phyloP scores from a whole-genome alignment of 73 alveolate genomes.

The Stentor roeselii region DNA sequence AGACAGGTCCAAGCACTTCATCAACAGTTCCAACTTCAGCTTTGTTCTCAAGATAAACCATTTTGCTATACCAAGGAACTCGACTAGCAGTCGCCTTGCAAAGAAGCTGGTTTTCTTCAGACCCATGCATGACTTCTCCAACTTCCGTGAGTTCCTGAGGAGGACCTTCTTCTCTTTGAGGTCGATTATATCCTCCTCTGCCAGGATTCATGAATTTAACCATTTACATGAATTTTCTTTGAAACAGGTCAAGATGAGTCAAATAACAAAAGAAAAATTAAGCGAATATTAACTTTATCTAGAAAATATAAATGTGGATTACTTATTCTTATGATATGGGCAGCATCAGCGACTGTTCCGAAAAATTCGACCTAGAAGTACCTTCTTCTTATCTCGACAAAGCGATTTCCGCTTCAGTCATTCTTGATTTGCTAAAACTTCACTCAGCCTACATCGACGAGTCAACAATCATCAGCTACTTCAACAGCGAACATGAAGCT shows the following conservation, averaged over 20 bases:
- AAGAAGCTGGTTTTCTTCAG: constrained; percentile 25
- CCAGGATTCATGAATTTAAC: not conserved
- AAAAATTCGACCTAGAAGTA: not conserved
- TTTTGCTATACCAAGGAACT: constrained; percentile 26
- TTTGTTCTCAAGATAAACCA: constrained; percentile 28
- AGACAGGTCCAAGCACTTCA: constrained; percentile 25
- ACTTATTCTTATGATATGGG: constrained; percentile 18
- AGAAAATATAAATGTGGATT: not conserved
- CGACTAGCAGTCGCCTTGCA: constrained; percentile 21
- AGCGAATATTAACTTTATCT: not conserved
- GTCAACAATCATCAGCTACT: not conserved
- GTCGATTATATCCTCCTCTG: constrained; percentile 11
- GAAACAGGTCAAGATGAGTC: no score
- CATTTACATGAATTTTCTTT: not conserved
- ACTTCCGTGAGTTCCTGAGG: constrained; percentile 23
- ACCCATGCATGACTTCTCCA: constrained; percentile 12
- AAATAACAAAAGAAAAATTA: no score
- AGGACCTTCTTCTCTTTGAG: constrained; percentile 26
- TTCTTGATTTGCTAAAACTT: not conserved
- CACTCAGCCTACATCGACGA: not conserved
- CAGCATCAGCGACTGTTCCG: not conserved
- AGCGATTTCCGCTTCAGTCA: not conserved
- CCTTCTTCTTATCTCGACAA: not conserved
- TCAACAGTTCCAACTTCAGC: constrained; percentile 33
- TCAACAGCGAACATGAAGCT: not conserved